Evolutionary conservation across 768 basidiomycete genomes (phyloP).

Genomic region (Lactifluus piperatus): DNA sequence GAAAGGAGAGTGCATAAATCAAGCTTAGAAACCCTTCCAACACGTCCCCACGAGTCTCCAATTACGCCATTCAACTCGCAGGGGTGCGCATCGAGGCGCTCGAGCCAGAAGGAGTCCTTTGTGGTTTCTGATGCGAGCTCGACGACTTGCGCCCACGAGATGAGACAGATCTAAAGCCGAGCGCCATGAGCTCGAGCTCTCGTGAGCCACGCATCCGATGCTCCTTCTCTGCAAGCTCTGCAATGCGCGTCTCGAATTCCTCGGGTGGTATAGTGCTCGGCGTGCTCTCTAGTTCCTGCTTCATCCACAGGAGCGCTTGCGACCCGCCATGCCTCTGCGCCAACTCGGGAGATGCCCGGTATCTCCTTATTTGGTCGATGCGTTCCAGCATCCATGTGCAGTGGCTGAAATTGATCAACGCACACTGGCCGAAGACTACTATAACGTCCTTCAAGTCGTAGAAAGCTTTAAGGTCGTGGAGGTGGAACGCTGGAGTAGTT

Average conservation of each 20-base stretch:
- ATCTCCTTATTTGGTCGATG: conserved; percentile 29
- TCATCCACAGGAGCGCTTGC: conserved; percentile 35
- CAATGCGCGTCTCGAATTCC: conserved; percentile 29
- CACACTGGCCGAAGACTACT: conserved; percentile 23
- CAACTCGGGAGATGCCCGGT: conserved; percentile 27
- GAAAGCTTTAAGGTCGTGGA: neutral
- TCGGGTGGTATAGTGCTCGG: conserved; percentile 27
- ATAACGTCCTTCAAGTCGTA: neutral
- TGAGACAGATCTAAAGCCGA: conserved; percentile 6
- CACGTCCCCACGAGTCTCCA: neutral
- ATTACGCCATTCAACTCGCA: neutral
- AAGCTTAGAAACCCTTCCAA: too few relatives aligned
- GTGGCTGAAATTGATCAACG: conserved; percentile 37
- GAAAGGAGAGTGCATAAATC: too few relatives aligned
- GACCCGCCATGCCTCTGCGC: conserved; percentile 22
- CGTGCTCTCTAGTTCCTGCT: conserved; percentile 30
- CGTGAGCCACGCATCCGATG: conserved; percentile 1
- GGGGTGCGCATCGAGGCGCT: neutral
- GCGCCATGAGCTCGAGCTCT: conserved; percentile 14
- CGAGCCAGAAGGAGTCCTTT: neutral
- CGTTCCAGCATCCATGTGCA: conserved; percentile 33
- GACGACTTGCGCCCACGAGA: neutral
- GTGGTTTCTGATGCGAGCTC: too few relatives aligned
- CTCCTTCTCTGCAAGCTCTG: conserved; percentile 14
- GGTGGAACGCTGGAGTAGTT: conserved; percentile 29